These are phyloP conservation scores for Russula vinacea DNA, from an alignment of 768 basidiomycete genomes.

Conservation along the genomic window DNA sequence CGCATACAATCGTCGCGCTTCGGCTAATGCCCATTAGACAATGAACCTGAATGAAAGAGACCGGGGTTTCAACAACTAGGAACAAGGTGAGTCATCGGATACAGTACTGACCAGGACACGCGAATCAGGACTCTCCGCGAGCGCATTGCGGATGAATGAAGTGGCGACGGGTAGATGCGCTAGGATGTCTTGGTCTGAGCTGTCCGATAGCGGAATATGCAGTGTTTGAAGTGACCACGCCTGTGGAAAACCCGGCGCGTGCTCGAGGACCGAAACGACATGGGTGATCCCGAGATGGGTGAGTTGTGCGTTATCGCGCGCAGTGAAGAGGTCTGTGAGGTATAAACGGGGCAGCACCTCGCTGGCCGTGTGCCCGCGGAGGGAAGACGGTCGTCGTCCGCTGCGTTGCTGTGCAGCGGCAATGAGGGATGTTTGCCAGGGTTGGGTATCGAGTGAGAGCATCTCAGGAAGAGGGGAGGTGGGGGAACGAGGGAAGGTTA, in stretches of 20 bases:
- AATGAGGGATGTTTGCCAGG: slow-evolving; percentile 23
- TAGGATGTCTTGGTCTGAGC: slow-evolving; percentile 41
- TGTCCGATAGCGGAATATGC: slow-evolving; percentile 52
- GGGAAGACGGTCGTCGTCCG: not conserved
- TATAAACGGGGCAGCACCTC: slow-evolving; percentile 51
- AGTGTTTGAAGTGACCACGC: slow-evolving; percentile 42
- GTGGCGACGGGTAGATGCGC: slow-evolving; percentile 48
- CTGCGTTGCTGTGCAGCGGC: slow-evolving; percentile 13
- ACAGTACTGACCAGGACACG: slow-evolving; percentile 53
- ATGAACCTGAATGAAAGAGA: slow-evolving; percentile 54
- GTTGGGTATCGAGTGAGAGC: slow-evolving; percentile 19
- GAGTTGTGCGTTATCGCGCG: slow-evolving; percentile 47
- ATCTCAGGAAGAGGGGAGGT: not conserved
- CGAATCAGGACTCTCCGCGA: slow-evolving; percentile 43
- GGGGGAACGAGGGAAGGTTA: slow-evolving; percentile 3
- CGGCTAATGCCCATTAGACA: slow-evolving; percentile 75
- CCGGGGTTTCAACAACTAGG: not conserved
- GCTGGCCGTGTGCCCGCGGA: slow-evolving; percentile 24
- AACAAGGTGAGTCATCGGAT: not conserved
- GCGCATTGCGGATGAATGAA: slow-evolving; percentile 49
- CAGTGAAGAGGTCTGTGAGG: slow-evolving; percentile 60
- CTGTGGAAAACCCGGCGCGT: slow-evolving; percentile 37
- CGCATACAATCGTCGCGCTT: slow-evolving; percentile 73
- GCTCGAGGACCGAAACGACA: slow-evolving; percentile 61
- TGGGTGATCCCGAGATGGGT: slow-evolving; percentile 69